These are phyloP conservation scores for Avicennia marina DNA, from an alignment of 257 asterid species.

Conservation along the genomic window DNA sequence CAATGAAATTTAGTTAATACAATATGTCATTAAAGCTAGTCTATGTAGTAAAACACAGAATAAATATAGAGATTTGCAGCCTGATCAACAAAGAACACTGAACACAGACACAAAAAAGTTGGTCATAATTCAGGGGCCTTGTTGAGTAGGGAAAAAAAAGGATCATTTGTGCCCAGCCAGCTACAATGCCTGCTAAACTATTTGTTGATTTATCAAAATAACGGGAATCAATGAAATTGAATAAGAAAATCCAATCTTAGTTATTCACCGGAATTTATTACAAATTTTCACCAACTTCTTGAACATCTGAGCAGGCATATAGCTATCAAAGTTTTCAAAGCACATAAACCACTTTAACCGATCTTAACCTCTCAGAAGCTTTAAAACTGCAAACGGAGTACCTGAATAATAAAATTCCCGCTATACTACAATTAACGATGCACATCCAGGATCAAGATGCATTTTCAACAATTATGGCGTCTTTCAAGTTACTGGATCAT, in stretches of 20 bases:
- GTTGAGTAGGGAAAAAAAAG: not conserved
- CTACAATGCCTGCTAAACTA: not conserved
- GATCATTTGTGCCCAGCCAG: not conserved
- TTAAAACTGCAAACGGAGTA: not conserved
- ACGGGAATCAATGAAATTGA: not conserved
- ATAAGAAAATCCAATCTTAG: not conserved
- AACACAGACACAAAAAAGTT: too few species aligned
- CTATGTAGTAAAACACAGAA: not conserved
- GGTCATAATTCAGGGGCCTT: not conserved
- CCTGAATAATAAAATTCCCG: not conserved
- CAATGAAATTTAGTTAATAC: too few species aligned
- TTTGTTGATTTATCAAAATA: not conserved
- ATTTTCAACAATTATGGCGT: not conserved
- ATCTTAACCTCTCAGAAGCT: conserved; percentile 3
- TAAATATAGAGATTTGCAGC: not conserved
- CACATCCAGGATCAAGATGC: not conserved
- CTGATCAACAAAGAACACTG: not conserved
- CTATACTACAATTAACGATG: not conserved
- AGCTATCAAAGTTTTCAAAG: not conserved
- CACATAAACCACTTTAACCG: not conserved
- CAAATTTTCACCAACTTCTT: not conserved
- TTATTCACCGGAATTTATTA: not conserved
- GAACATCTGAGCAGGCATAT: not conserved
- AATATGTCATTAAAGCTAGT: too few species aligned
- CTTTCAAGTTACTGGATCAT: too few species aligned